Base-by-base conservation (phyloP, 139 green algal species). In the Haematococcus lacustris region DNA sequence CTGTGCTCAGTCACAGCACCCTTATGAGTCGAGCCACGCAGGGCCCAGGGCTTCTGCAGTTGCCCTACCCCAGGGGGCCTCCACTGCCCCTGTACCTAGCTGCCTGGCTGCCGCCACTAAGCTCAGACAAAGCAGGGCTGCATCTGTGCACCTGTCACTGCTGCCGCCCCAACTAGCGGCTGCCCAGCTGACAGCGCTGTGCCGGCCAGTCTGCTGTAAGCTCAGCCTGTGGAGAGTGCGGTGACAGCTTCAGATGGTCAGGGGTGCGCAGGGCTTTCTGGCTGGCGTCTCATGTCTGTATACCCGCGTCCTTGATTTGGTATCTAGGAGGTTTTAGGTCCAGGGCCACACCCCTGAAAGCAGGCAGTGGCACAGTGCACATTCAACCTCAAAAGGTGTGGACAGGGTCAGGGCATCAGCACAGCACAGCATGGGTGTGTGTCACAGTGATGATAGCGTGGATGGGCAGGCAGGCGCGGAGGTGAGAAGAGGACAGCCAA, bases 261-360 rank as follows among this genome's bases (percentile, higher is more conserved):
- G 21, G 47, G n/a, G n/a, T n/a, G n/a, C n/a, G n/a, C n/a, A n/a
- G 47, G 13, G 47, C 21, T 57, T 13, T 21, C 47, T 21, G 47
- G 47, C 47, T n/a, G 47, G 17, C 21, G 47, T 57, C 21, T n/a
- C 47, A 57, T 21, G 47, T n/a, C 47, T 21, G 32, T 28, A 63
- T 60, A 68, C 57, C 39, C 80, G 74, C 73, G 50, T 60, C 63
- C 73, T 88, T 69, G 9, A 69, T 69, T 51, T 69, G 63, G 63
- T 69, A 69, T 35, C 63, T 35, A 4, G 63, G 63, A 38, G 51
- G 63, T 30, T 25, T 38, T 13, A 3, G 5, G 32, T 69, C 63
- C 17, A 69, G 13, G 9, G n/a, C 6, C 2, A 69, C 35, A 2
- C 63, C 63, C 63, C 63, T 69, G 35, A 66, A 6, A 40, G 47